These are phyloP conservation scores for Phlyctochytrium arcticum DNA, from an alignment of 192 early-diverging fungal species.

Conservation along the genomic window DNA sequence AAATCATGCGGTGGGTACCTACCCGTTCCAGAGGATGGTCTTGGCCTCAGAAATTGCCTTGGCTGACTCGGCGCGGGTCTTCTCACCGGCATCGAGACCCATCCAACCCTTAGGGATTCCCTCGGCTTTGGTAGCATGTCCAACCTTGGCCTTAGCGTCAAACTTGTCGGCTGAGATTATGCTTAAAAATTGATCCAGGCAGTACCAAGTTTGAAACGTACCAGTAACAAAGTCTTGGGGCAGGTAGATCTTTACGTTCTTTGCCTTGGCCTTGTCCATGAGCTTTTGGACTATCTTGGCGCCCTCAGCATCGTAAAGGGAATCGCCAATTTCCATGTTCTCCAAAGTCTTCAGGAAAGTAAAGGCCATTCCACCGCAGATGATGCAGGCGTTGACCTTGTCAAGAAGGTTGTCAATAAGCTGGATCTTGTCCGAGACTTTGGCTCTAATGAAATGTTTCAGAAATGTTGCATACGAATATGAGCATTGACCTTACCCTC, in stretches of 20 bases:
- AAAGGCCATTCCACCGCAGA: conserved; percentile 95
- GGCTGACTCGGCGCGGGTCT: conserved; percentile 70
- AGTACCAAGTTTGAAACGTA: not conserved
- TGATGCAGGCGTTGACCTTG: conserved; percentile 70
- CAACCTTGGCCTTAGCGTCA: conserved; percentile 72
- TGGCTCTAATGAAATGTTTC: conserved; percentile 76
- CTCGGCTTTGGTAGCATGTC: conserved; percentile 76
- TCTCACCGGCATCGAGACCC: conserved; percentile 87
- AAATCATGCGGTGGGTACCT: not conserved
- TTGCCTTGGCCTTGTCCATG: conserved; percentile 84
- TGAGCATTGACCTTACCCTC: conserved; percentile 56
- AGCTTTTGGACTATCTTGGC: conserved; percentile 76
- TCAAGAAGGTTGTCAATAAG: conserved; percentile 96
- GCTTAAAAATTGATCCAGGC: not conserved
- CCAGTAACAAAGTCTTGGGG: conserved; percentile 82
- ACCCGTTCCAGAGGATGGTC: conserved; percentile 98
- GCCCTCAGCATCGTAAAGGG: conserved; percentile 86
- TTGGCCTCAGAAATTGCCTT: conserved; percentile 69
- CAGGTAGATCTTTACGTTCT: conserved; percentile 85
- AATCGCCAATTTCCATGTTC: conserved; percentile 85
- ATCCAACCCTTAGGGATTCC: conserved; percentile 89
- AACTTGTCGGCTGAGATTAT: conserved; percentile 71
- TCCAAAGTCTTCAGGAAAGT: conserved; percentile 94
- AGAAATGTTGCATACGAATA: not conserved
- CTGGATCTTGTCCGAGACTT: conserved; percentile 98